Base-by-base conservation (phyloP, 2,329 filamentous ascomycete species). In the Lachnellula arida region DNA sequence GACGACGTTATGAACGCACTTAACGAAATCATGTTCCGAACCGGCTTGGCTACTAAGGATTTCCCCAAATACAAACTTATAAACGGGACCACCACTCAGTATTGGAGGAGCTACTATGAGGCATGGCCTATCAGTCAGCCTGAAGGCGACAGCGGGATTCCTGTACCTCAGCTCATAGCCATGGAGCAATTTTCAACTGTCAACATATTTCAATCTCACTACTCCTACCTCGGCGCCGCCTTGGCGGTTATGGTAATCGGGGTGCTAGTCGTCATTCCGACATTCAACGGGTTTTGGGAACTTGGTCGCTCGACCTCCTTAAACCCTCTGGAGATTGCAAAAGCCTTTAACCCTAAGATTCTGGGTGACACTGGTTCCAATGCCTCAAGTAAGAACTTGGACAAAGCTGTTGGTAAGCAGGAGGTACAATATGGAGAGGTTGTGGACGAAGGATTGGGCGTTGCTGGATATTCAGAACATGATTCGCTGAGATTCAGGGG, bases 301-400 rank as follows among this genome's bases (percentile, higher is more conserved):
- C 52, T 68, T 12, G 66, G 65, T n/a, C 59, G 64, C 12, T 34
- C 51, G 12, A 57, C 65, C 17, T 61, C 64, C 12, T 52, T 68
- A 17, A 66, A 60, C 48, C 66, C 67, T 1, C 50, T 68, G 15
- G 67, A 68, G 50, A 57, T 64, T 9, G 66, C 64, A 23, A 65
- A 61, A 32, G 66, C 63, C 12, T 67, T 68, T 48, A 52, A 61
- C 23, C 64, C 66, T 11, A 15, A 28, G 14, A n/a, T 54, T 49
- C 55, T 44, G 60, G 60, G 34, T 9, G 46, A 25, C 17, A 25
- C 42, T 12, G 44, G 49, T 19, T 53, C 54, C 2, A 56, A 56
- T 43, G 42, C 40, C 5, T 14, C 34, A 2, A 17, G 32, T n/a
- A 32, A 22, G 22, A 19, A 53, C 12, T 28, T 56, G 34, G 35